Conservation (phyloP, 2,329 filamentous ascomycete species). For the Ambrosiella xylebori region DNA sequence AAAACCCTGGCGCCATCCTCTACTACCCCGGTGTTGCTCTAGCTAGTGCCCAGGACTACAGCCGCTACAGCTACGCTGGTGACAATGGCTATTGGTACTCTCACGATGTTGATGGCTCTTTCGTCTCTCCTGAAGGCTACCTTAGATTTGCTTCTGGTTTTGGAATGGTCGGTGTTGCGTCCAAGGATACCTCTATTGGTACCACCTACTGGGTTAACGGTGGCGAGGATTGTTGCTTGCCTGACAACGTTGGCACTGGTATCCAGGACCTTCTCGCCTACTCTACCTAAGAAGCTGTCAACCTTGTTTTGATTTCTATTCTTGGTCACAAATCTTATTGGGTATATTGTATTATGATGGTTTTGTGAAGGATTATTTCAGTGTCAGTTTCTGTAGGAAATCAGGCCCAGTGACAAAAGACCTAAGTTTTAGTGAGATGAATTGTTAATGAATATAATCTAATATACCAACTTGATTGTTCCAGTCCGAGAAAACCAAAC, state of each 20-base stretch:
- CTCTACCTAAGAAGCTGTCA: constrained; percentile 1
- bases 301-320: neutral
- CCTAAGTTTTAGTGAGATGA: too few relatives aligned
- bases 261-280: constrained; percentile 10
- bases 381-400: too few relatives aligned
- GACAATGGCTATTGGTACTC: constrained; percentile 11
- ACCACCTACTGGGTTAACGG: constrained; percentile 6
- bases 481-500: too few relatives aligned
- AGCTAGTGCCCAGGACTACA: neutral
- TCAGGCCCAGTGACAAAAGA: too few relatives aligned
- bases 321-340: neutral
- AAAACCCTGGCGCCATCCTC: neutral
- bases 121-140: constrained; percentile 6
- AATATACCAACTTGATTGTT: too few relatives aligned
- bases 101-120: constrained; percentile 1
- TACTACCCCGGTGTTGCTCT: neutral
- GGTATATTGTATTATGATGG: too few relatives aligned
- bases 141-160: neutral
- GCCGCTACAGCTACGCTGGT: neutral
- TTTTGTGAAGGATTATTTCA: too few relatives aligned
- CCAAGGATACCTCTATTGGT: constrained; percentile 4
- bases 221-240: constrained; percentile 10
- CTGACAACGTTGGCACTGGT: constrained; percentile 7
- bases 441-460: too few relatives aligned
- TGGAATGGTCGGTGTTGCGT: constrained; percentile 1